These are phyloP conservation scores for Colletotrichum eleusines DNA, from an alignment of 2,329 filamentous ascomycete genomes.

Conservation along the genomic window DNA sequence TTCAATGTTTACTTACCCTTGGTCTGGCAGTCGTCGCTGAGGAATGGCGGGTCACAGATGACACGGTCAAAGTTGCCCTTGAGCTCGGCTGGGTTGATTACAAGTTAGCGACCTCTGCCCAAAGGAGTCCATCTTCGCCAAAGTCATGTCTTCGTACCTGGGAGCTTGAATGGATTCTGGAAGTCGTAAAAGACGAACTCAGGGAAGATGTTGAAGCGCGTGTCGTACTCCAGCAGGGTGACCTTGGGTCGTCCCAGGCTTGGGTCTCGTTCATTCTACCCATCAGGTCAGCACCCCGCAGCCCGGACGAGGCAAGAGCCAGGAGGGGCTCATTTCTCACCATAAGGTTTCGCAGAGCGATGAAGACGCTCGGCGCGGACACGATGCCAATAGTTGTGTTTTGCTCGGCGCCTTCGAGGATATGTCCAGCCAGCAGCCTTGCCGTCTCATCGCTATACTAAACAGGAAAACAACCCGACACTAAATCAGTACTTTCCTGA, in stretches of 20 bases:
- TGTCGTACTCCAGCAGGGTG: slow-evolving; percentile 79
- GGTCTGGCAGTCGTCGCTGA: slow-evolving; percentile 84
- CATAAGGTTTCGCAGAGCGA: slow-evolving; percentile 78
- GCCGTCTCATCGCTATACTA: slow-evolving; percentile 82
- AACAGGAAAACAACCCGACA: not conserved
- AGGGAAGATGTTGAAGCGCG: slow-evolving; percentile 78
- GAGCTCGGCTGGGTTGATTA: slow-evolving; percentile 57
- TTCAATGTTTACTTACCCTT: slow-evolving; percentile 66
- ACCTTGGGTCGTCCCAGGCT: slow-evolving; percentile 65
- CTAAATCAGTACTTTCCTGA: not conserved
- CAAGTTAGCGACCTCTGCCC: not conserved
- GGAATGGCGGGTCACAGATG: slow-evolving; percentile 83
- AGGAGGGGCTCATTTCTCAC: slow-evolving; percentile 53
- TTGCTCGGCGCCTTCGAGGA: slow-evolving; percentile 71
- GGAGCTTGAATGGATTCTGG: slow-evolving; percentile 74
- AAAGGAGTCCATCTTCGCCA: not conserved
- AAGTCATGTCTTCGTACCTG: slow-evolving; percentile 54
- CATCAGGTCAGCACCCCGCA: not conserved
- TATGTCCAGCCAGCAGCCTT: slow-evolving; percentile 69
- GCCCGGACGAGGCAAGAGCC: not conserved
- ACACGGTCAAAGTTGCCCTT: slow-evolving; percentile 76
- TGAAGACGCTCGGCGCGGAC: slow-evolving; percentile 81
- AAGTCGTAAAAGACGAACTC: slow-evolving; percentile 84
- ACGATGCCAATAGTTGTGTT: slow-evolving; percentile 75
- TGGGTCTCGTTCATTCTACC: slow-evolving; percentile 39